Percentiles rank a stretch among this genome's conserved stretches.
These are phyloP conservation scores for Suillus hirtellus DNA, from an alignment of 768 basidiomycete genomes.

Conservation along the genomic window DNA sequence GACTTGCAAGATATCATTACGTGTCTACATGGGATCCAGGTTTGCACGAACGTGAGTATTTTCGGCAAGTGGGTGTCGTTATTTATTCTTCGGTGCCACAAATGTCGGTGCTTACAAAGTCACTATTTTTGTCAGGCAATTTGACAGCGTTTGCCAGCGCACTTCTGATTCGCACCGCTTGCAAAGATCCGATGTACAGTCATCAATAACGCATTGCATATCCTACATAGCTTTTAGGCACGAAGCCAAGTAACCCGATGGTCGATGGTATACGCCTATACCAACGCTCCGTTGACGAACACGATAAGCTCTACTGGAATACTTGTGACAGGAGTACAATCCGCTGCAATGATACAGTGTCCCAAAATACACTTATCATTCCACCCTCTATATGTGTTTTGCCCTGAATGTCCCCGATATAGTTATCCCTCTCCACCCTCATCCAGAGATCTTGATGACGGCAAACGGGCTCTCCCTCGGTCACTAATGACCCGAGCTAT, in stretches of 20 bases:
- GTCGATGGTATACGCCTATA: background rate
- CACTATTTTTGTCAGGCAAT: conserved; percentile 3
- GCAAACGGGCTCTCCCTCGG: conserved; percentile 2
- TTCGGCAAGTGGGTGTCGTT: conserved; percentile 1
- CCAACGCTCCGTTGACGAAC: background rate
- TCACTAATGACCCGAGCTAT: conserved; percentile 15
- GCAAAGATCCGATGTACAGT: conserved; percentile 2
- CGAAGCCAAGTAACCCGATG: background rate
- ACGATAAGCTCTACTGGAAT: background rate
- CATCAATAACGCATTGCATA: background rate
- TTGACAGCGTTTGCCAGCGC: conserved; percentile 6
- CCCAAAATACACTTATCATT: conserved; percentile 18
- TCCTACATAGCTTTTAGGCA: background rate
- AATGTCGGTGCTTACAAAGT: background rate
- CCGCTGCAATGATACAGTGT: conserved; percentile 15
- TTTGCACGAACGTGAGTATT: conserved; percentile 3
- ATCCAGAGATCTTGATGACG: background rate
- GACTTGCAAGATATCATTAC: background rate
- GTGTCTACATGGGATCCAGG: background rate
- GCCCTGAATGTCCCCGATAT: conserved; percentile 24
- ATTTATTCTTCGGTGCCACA: background rate
- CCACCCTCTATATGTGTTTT: conserved; percentile 9
- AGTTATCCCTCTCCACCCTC: conserved; percentile 9
- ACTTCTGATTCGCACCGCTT: conserved; percentile 4
- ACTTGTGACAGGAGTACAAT: conserved; percentile 25